These are phyloP conservation scores for Fusarium paranaense DNA, from an alignment of 2,329 filamentous ascomycete genomes.

Conservation along the genomic window DNA sequence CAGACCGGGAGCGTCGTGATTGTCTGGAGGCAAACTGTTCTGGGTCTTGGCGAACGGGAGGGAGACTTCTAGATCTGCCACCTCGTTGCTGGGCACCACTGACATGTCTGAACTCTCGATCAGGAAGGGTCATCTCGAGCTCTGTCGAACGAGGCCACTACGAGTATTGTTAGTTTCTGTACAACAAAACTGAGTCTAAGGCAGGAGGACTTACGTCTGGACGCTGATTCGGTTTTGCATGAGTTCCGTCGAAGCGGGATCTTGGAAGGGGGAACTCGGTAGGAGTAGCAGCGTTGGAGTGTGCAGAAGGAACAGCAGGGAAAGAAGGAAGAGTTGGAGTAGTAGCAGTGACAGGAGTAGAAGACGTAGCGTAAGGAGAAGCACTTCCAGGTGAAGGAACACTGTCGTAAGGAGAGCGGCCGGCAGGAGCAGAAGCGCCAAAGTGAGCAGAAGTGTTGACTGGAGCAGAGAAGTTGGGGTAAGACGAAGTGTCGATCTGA, in stretches of 20 bases:
- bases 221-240: background rate
- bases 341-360: background rate
- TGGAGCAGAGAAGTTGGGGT: background rate
- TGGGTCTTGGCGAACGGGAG: background rate
- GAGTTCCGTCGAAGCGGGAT: background rate
- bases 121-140: background rate
- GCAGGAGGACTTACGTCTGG: background rate
- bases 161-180: background rate
- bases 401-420: background rate
- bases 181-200: too few relatives aligned
- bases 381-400: background rate
- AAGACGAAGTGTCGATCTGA: background rate
- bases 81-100: background rate
- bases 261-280: background rate
- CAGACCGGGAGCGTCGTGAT: background rate
- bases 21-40: background rate
- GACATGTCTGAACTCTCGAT: background rate
- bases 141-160: background rate
- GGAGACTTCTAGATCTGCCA: conserved; percentile 1
- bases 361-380: background rate
- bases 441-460: background rate
- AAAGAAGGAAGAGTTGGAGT: background rate
- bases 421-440: background rate
- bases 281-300: background rate
- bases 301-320: background rate